Base-by-base conservation (phyloP, 768 basidiomycete genomes). In the Tulasnella sp. region DNA sequence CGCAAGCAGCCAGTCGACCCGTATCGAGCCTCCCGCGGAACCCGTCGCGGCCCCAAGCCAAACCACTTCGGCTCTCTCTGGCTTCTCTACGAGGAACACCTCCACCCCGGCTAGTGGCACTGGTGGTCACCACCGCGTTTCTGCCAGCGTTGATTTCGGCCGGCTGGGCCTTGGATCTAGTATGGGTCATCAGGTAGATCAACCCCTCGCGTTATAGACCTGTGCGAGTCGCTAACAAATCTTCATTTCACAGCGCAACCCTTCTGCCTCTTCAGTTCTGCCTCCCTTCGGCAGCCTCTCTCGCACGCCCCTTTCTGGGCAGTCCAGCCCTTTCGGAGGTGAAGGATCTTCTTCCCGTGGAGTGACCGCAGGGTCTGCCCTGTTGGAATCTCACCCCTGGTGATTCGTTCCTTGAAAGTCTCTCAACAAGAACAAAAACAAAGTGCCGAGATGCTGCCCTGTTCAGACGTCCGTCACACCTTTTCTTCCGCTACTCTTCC, bases 111-210 rank as follows among this genome's bases (percentile, higher is more conserved):
- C 77, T 13, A 55, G 40, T 39, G 42, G 39, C 9, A 44, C 40
- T 35, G 77, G 76, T 73, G 75, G 75, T 39, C 77, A 77, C 70
- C 77, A 77, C 44, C 42, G 77, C n/a, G 69, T 77, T 16, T 77
- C 77, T 15, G 77, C 77, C 32, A 77, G 77, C 20, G 71, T 77
- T 23, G 77, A 77, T 44, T 77, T 77, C 55, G 71, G 77, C 20
- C 42, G 77, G 18, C 26, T 57, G 42, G 69, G 77, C 26, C 70
- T 77, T 29, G 77, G 77, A 39, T 46, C 67, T 71, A 70, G 77
- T 26, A 37, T 51, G 44, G 77, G 77, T 29, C 77, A 77, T 73
- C 67, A 70, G 44, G 77, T 77, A 71, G 13, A 70, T 77, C 5
- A 10, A 48, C 48, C 39, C 35, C 29, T 0, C 9, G 18, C 2